Evolutionary conservation across 176 grass and related monocot species (phyloP).

Genomic region (Rhynchospora breviuscula): DNA sequence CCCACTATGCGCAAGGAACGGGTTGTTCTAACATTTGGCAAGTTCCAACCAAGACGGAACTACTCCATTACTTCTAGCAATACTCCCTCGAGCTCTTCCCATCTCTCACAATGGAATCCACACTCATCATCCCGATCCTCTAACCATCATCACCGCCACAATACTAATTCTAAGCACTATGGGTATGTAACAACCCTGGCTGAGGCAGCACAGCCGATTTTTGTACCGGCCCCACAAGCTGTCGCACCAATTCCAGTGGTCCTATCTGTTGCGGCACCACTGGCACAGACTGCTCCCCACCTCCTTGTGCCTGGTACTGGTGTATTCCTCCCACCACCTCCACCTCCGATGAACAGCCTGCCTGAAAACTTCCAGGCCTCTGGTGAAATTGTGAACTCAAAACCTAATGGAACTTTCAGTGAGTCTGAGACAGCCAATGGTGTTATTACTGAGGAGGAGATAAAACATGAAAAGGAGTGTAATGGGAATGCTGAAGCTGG

Average conservation of each 20-base stretch:
- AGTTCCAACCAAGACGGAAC: constrained; percentile 17
- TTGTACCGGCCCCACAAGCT: not conserved
- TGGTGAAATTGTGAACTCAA: not conserved
- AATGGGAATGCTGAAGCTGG: constrained; percentile 5
- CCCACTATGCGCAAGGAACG: constrained; percentile 16
- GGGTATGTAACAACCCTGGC: not conserved
- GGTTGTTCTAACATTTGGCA: constrained; percentile 24
- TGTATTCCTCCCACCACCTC: constrained; percentile 15
- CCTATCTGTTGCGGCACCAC: not conserved
- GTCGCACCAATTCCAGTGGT: constrained; percentile 15
- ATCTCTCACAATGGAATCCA: constrained; percentile 13
- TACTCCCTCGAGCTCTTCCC: constrained; percentile 16
- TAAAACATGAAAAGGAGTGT: not conserved
- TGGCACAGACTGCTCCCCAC: not conserved
- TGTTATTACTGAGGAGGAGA: not conserved
- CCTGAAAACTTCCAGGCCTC: not conserved
- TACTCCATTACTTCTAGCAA: not conserved
- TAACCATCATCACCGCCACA: not conserved
- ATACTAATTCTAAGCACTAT: constrained; percentile 17
- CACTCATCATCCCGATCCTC: constrained; percentile 1
- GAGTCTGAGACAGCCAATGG: not conserved
- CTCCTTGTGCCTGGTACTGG: not conserved
- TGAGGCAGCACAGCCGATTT: not conserved
- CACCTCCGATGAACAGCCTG: not conserved
- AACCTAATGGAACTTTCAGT: not conserved